Percentiles rank a stretch among this genome's conserved stretches.
Conservation (phyloP, 352 stramenopile genomes). For the Globisporangium nagaii region DNA sequence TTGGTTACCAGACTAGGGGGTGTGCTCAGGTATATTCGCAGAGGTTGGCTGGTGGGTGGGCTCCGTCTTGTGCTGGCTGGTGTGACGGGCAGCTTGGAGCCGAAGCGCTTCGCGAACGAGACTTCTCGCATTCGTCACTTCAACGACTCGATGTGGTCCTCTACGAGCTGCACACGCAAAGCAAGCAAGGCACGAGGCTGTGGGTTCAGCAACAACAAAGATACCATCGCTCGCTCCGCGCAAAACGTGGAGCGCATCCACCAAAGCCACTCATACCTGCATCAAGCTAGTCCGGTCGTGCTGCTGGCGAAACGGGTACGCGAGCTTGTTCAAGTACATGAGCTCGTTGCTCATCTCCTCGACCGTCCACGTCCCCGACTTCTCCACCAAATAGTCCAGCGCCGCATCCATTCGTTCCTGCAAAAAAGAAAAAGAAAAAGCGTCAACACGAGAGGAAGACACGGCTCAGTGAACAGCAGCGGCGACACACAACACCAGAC, state of each 20-base stretch:
- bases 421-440: slow-evolving; percentile 1
- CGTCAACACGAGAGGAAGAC: no score
- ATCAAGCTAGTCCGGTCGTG: slow-evolving; percentile 68
- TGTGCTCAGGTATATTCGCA: no score
- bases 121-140: not conserved
- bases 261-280: slow-evolving; percentile 27
- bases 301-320: slow-evolving; percentile 51
- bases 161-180: not conserved
- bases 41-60: no score
- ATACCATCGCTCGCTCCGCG: no score
- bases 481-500: not conserved
- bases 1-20: no score
- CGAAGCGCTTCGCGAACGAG: not conserved
- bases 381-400: slow-evolving; percentile 48
- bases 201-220: no score
- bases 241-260: not conserved
- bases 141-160: slow-evolving; percentile 6
- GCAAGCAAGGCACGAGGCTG: not conserved
- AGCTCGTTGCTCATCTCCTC: slow-evolving; percentile 70
- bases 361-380: slow-evolving; percentile 61
- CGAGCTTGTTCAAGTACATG: slow-evolving; percentile 63
- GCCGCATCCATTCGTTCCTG: slow-evolving; percentile 48
- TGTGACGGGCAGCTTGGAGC: no score
- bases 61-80: not conserved
- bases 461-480: no score